Conservation (phyloP, 2,329 filamentous ascomycete genomes). For the Ophiobolus disseminans region DNA sequence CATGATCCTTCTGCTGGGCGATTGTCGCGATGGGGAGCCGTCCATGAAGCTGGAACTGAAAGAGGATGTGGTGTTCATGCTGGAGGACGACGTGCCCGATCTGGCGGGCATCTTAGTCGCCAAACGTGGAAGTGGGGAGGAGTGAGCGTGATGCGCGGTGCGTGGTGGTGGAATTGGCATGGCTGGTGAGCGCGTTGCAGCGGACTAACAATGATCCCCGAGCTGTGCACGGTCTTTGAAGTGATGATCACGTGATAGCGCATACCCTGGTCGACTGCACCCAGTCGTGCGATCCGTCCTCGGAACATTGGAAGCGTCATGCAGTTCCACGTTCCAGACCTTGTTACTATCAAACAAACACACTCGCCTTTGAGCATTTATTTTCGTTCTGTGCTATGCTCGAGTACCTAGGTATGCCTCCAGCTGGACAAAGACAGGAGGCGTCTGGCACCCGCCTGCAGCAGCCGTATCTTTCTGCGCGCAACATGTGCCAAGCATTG, state of each 20-base stretch:
- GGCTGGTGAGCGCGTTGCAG: constrained; percentile 29
- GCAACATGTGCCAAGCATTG: background rate
- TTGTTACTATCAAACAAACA: too few relatives aligned
- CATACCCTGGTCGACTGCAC: constrained; percentile 16
- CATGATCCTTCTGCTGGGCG: constrained; percentile 36
- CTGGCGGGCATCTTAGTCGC: constrained; percentile 35
- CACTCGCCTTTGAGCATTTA: too few relatives aligned
- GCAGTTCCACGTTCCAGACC: too few relatives aligned
- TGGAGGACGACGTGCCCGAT: constrained; percentile 44
- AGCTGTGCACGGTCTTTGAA: constrained; percentile 4
- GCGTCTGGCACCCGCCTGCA: background rate
- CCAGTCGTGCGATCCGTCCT: too few relatives aligned
- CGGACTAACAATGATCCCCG: constrained; percentile 18
- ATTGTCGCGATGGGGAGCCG: constrained; percentile 41
- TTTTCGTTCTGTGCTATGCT: too few relatives aligned
- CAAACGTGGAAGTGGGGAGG: constrained; percentile 12
- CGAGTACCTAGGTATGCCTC: too few relatives aligned
- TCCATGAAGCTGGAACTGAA: constrained; percentile 42
- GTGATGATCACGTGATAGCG: constrained; percentile 18
- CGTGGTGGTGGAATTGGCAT: constrained; percentile 25
- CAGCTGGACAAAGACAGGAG: background rate
- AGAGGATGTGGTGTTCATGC: constrained; percentile 44
- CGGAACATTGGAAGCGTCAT: too few relatives aligned
- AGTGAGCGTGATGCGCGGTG: constrained; percentile 1
- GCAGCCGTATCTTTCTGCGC: background rate